A percentile compares a stretch with the other conserved stretches of the same genome.
Conservation (phyloP, 768 basidiomycete genomes). For the Naganishia friedmannii region DNA sequence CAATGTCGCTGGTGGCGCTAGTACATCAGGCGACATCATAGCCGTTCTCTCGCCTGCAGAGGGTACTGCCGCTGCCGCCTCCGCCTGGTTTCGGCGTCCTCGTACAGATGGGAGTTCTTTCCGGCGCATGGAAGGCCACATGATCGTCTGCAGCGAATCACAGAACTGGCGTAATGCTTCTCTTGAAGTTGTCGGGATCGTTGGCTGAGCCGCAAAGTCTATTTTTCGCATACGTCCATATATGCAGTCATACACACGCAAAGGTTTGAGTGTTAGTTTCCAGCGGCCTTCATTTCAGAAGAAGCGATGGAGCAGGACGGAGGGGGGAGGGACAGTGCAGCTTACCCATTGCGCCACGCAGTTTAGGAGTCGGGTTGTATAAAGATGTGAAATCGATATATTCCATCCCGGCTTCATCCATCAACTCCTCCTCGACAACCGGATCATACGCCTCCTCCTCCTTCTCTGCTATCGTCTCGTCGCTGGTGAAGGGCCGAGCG, state of each 20-base stretch:
- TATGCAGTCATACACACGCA: too few species aligned
- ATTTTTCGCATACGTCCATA: too few species aligned
- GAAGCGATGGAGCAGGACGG: neutral
- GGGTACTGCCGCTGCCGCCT: too few species aligned
- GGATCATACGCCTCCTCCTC: neutral
- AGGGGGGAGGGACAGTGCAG: too few species aligned
- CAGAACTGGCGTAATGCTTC: conserved; percentile 30
- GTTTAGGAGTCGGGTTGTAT: neutral
- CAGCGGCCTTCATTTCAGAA: neutral
- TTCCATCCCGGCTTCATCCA: neutral
- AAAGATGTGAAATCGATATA: neutral
- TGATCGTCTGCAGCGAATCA: conserved; percentile 44
- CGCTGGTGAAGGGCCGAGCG: neutral
- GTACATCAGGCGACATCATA: too few species aligned
- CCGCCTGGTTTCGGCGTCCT: too few species aligned
- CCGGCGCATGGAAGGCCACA: conserved; percentile 45
- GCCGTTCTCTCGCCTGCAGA: too few species aligned
- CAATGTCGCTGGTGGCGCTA: too few species aligned
- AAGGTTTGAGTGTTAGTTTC: too few species aligned
- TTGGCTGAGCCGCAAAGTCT: neutral
- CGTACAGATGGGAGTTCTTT: conserved; percentile 29
- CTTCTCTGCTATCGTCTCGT: neutral
- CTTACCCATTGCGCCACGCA: neutral
- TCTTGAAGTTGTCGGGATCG: neutral
- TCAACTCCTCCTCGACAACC: neutral